Evolutionary conservation across 768 basidiomycete species (phyloP).

Genomic region (Amanita rimosa): DNA sequence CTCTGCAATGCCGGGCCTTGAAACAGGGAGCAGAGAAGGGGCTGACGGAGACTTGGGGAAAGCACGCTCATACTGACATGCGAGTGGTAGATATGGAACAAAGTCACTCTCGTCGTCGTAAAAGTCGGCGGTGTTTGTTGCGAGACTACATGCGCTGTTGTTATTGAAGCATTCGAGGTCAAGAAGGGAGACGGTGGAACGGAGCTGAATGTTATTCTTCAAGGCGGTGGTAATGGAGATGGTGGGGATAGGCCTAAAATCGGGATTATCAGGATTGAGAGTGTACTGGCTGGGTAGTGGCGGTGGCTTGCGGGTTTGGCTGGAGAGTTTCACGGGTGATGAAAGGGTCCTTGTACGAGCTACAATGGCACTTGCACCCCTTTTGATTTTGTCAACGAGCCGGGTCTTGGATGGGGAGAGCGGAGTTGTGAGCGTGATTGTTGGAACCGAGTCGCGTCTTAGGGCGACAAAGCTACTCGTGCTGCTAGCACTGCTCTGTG

Average conservation of each 20-base stretch:
- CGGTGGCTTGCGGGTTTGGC: neutral
- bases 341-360: constrained; percentile 3
- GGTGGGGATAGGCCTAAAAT: constrained; percentile 2
- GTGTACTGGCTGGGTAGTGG: neutral
- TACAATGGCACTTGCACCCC: constrained; percentile 4
- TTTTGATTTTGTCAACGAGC: constrained; percentile 3
- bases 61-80: constrained; percentile 15
- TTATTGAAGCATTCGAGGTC: constrained; percentile 5
- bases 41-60: constrained; percentile 1
- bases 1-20: neutral
- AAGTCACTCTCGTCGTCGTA: constrained; percentile 9
- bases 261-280: neutral
- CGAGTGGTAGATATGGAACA: constrained; percentile 14
- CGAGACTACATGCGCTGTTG: constrained; percentile 5
- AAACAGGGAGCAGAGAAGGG: neutral
- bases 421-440: neutral
- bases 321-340: neutral
- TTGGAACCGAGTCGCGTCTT: neutral
- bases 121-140: constrained; percentile 6
- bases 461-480: neutral
- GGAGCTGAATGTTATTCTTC: constrained; percentile 5
- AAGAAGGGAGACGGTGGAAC: constrained; percentile 4
- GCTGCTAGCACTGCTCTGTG: neutral
- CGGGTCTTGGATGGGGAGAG: constrained; percentile 1
- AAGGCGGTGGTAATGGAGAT: constrained; percentile 1